Percentiles rank a stretch among this genome's conserved stretches.
Evolutionary conservation across 768 basidiomycete genomes (phyloP).

Genomic region (Coprinopsis sp.): DNA sequence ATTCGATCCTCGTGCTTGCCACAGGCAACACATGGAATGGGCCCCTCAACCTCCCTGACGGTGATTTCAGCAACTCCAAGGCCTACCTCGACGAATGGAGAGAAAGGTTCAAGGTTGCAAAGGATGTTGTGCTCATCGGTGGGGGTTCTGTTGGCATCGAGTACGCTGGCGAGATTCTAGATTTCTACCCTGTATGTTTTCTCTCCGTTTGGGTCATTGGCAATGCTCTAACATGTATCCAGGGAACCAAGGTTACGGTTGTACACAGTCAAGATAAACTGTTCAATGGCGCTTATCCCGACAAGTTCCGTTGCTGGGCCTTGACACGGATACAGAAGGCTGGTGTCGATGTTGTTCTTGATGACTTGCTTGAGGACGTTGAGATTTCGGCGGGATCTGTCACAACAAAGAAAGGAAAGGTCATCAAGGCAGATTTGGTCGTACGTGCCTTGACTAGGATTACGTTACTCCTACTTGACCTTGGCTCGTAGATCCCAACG

Average conservation of each 20-base stretch:
- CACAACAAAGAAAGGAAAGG: conserved; percentile 42
- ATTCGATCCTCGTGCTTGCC: conserved; percentile 49
- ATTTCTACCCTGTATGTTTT: conserved; percentile 32
- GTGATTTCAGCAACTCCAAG: conserved; percentile 17
- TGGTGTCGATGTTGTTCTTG: conserved; percentile 43
- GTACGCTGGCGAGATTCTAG: conserved; percentile 39
- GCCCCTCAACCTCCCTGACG: conserved; percentile 25
- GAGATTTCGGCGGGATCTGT: conserved; percentile 34
- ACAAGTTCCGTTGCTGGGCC: conserved; percentile 40
- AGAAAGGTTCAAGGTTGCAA: conserved; percentile 26
- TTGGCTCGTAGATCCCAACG: conserved; percentile 22
- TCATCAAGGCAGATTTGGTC: conserved; percentile 46
- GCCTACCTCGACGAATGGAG: conserved; percentile 23
- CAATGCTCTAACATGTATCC: neutral
- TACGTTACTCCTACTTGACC: neutral
- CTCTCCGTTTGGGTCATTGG: neutral
- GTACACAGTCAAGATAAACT: conserved; percentile 46
- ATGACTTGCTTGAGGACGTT: conserved; percentile 46
- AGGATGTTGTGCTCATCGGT: conserved; percentile 46
- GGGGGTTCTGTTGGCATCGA: conserved; percentile 52
- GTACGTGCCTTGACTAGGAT: conserved; percentile 29
- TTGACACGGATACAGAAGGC: conserved; percentile 32
- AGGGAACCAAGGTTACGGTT: conserved; percentile 48
- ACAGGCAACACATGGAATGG: conserved; percentile 46
- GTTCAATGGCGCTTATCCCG: conserved; percentile 47